Base-by-base conservation (phyloP, 805 yeast species). In the Torulaspora maleeae region DNA sequence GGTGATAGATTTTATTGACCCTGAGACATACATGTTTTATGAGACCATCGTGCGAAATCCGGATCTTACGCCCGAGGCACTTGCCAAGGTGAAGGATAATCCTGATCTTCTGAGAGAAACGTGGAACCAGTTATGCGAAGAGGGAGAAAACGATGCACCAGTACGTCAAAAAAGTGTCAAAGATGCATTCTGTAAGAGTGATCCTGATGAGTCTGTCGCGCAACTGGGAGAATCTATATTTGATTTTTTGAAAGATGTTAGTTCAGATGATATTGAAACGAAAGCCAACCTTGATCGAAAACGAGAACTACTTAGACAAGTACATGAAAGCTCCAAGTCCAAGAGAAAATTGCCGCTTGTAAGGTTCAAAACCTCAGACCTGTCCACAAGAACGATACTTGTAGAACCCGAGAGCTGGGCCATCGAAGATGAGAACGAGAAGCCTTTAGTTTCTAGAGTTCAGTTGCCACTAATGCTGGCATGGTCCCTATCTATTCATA, bases 401-500 rank as follows among this genome's bases (percentile, higher is more conserved):
- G 84, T 89, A 3, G 84, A 80, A 50, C 88, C 90, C 0, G 98
- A 91, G 60, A 73, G 73, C 11, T 91, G 96, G 88, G 75, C 74
- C 0, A 71, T 86, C 17, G 91, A 83, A 51, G 95, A 88, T 63
- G 88, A 84, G 41, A 68, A 73, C 19, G 87, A 83, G 16, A 72
- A 72, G 7, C 78, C 83, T 0, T 53, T 87, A 11, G 95, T 86
- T 0, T 73, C 83, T 1, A 72, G 97, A 55, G 71, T 74, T 0
- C 99, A 93, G 59, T 54, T 93, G 2, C 99, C 99, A 0, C 68
- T 93, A 43, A 81, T 91, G 55, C 69, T 90, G n/a, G 95, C 99
- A 0, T 93, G 98, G 97, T 89, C 99, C 0, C 66, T 93, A 36
- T 89, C 97, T 0, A 90, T 93, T 36, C 99, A 93, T 62, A 91